Evolutionary conservation across 768 basidiomycete species (phyloP).

Genomic region (Boletus eberwhitei): DNA sequence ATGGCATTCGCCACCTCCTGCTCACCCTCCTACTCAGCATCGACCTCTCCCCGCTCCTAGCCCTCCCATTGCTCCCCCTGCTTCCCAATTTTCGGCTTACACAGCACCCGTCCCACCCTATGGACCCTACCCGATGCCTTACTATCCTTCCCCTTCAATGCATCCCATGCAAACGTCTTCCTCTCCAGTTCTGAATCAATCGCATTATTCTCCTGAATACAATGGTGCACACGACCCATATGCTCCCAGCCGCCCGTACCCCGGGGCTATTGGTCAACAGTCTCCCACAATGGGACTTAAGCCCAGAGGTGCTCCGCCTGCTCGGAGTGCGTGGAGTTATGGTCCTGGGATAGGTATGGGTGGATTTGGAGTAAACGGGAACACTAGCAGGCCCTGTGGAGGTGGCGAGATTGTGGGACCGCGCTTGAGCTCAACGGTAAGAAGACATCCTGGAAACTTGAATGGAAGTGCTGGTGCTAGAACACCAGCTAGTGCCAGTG

Average conservation of each 20-base stretch:
- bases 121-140: conserved; percentile 35
- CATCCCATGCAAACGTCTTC: conserved; percentile 26
- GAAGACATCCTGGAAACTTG: conserved; percentile 49
- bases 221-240: conserved; percentile 27
- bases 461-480: conserved; percentile 53
- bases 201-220: conserved; percentile 29
- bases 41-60: conserved; percentile 33
- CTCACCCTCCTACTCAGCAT: conserved; percentile 42
- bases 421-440: conserved; percentile 49
- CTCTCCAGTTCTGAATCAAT: conserved; percentile 26
- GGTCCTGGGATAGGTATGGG: conserved; percentile 58
- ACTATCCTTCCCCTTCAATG: conserved; percentile 31
- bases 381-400: conserved; percentile 20
- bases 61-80: conserved; percentile 28
- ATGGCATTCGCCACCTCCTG: conserved; percentile 36
- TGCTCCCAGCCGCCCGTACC: conserved; percentile 20
- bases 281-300: conserved; percentile 26
- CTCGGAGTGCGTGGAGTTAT: conserved; percentile 64
- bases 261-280: conserved; percentile 33
- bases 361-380: conserved; percentile 36
- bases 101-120: conserved; percentile 32
- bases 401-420: conserved; percentile 59
- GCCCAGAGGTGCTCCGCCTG: conserved; percentile 36
- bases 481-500: conserved; percentile 61
- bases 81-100: conserved; percentile 32